A percentile compares a stretch with the other conserved stretches of the same genome.
Evolutionary conservation across 2,329 filamentous ascomycete genomes (phyloP).

Genomic region (Fusarium subglutinans): DNA sequence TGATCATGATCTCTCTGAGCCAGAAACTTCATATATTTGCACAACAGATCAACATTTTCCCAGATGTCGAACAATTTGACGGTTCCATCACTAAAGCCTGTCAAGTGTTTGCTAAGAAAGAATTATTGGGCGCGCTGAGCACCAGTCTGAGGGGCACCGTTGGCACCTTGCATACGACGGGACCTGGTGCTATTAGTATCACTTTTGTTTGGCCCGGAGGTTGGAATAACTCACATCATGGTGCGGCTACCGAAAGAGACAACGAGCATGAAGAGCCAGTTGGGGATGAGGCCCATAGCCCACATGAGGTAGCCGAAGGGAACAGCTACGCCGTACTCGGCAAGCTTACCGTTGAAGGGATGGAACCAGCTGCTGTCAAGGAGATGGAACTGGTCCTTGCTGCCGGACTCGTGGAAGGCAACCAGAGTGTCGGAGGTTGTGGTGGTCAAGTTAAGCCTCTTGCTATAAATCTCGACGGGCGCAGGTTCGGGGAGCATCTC

Average conservation of each 20-base stretch:
- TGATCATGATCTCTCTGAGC: slow-evolving; percentile 13
- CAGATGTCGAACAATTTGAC: slow-evolving; percentile 13
- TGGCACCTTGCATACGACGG: slow-evolving; percentile 47
- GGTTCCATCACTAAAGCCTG: slow-evolving; percentile 12
- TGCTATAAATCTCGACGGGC: slow-evolving; percentile 70
- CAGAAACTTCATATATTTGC: slow-evolving; percentile 24
- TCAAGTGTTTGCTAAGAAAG: neutral
- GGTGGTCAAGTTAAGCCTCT: slow-evolving; percentile 75
- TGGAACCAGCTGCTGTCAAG: slow-evolving; percentile 72
- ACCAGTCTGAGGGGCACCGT: slow-evolving; percentile 22
- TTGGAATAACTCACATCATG: slow-evolving; percentile 72
- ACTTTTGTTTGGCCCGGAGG: neutral
- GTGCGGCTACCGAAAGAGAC: slow-evolving; percentile 77
- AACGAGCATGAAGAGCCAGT: slow-evolving; percentile 82
- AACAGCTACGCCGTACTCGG: slow-evolving; percentile 68
- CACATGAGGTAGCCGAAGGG: slow-evolving; percentile 75
- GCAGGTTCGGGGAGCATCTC: slow-evolving; percentile 72
- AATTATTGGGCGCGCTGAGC: slow-evolving; percentile 34
- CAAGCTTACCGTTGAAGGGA: slow-evolving; percentile 75
- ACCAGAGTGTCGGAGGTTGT: slow-evolving; percentile 71
- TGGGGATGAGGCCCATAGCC: slow-evolving; percentile 71
- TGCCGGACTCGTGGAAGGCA: slow-evolving; percentile 63
- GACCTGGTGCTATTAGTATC: slow-evolving; percentile 48
- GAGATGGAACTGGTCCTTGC: slow-evolving; percentile 58
- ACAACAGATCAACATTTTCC: slow-evolving; percentile 24